Evolutionary conservation across 2,329 filamentous ascomycete genomes (phyloP), one percentile per base, ranked within the genome.

Genomic region (Fusarium neocosmosporiellum): DNA sequence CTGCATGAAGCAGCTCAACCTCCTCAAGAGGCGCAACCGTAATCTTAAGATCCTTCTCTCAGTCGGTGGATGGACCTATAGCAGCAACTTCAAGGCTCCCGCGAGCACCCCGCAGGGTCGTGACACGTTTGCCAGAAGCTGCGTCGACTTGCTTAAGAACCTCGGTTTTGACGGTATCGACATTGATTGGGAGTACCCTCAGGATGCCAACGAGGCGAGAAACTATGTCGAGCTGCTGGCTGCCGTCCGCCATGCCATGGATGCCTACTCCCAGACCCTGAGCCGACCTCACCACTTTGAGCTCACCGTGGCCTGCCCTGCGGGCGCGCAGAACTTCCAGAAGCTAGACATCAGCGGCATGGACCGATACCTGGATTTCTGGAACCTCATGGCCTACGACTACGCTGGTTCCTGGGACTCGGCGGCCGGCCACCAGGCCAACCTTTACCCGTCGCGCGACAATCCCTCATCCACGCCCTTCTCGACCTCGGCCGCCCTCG

Each of bases 51-150:
- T 96, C 5, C 87, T 98, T 14, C 88, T 98, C 6, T 95, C 92
- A 62, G 94, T 98, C 70, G 95, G 95, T 69, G 96, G 96, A 59
- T 98, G 95, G 95, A 97, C 95, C 0, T 98, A 97, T 81, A 94
- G 92, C 71, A 85, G 89, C 81, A 96, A 97, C 84, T 97, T 98
- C 82, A 88, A 89, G n/a, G 84, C 83, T 31, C 93, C 94, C 0
- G 92, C 92, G 1, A 93, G 92, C 46, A 94, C 93, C 0, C 86
- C 89, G 0, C 82, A 88, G 27, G 94, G 94, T 10, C 89, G 95
- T 9, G 85, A 86, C 33, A 87, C 80, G 1, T 98, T 98, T 82
- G 95, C 94, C 10, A 85, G 88, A 59, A 90, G 89, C 31, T 92
- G 93, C 36, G 92, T 97, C 1, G 87, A 90, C 24, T 84, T 98